Conservation (phyloP, 78 protist genomes). For the Protostelium mycophagum region DNA sequence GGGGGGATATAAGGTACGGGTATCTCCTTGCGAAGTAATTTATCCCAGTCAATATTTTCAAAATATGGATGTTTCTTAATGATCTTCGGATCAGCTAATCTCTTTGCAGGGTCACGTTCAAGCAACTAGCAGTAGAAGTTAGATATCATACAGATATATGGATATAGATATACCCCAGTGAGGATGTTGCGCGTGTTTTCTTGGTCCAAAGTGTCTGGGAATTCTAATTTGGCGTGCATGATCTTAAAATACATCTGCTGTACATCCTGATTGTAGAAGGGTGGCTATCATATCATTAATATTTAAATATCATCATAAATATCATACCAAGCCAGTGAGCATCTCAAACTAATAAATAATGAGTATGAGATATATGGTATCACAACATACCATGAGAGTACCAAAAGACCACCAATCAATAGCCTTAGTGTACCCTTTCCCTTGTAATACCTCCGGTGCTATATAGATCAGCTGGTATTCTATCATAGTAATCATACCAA, state of each 20-base stretch:
- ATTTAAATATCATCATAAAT: slow-evolving; percentile 49
- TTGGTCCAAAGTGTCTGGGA: slow-evolving; percentile 30
- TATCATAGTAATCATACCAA: slow-evolving; percentile 45
- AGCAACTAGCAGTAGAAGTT: slow-evolving; percentile 49
- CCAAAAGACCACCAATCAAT: slow-evolving; percentile 97
- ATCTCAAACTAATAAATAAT: too few species aligned
- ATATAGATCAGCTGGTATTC: background rate
- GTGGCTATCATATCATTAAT: slow-evolving; percentile 66
- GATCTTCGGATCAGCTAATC: slow-evolving; percentile 56
- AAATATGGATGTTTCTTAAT: slow-evolving; percentile 68
- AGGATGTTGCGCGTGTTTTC: background rate
- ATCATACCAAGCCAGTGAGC: slow-evolving; percentile 60
- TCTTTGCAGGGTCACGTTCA: slow-evolving; percentile 60
- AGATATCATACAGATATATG: background rate
- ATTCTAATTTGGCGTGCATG: slow-evolving; percentile 44
- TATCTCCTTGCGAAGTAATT: slow-evolving; percentile 56
- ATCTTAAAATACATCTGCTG: slow-evolving; percentile 70
- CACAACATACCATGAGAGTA: too few species aligned
- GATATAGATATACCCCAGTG: background rate
- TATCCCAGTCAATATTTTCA: slow-evolving; percentile 63
- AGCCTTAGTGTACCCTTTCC: slow-evolving; percentile 66
- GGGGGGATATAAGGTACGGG: slow-evolving; percentile 74
- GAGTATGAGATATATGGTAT: too few species aligned
- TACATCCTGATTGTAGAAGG: slow-evolving; percentile 67
- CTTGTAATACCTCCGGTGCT: slow-evolving; percentile 88